These are phyloP conservation scores for Phytophthora uliginosa DNA, from an alignment of 352 stramenopile species.

Conservation along the genomic window DNA sequence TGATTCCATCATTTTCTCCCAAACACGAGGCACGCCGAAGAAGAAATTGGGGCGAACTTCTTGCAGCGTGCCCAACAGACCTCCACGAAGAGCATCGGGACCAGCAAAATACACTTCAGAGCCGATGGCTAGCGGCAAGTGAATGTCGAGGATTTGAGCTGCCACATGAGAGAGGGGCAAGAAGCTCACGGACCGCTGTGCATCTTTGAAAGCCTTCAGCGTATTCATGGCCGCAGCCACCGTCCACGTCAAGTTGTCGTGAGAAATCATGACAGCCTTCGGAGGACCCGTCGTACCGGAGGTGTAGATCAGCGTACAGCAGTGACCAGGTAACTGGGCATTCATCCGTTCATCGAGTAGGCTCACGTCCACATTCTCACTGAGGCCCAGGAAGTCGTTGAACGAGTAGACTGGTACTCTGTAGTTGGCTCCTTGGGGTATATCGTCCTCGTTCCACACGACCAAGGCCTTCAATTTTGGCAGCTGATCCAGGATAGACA, in stretches of 20 bases:
- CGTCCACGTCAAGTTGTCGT: slow-evolving; percentile 84
- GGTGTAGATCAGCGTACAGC: slow-evolving; percentile 93
- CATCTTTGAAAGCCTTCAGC: slow-evolving; percentile 56
- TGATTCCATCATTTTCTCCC: slow-evolving; percentile 90
- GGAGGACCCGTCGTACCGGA: slow-evolving; percentile 80
- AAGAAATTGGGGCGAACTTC: slow-evolving; percentile 80
- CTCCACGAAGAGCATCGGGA: slow-evolving; percentile 76
- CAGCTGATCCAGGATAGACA: slow-evolving; percentile 68
- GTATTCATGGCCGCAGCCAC: slow-evolving; percentile 62
- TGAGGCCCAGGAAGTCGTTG: slow-evolving; percentile 63
- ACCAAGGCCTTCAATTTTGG: slow-evolving; percentile 83
- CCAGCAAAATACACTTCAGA: slow-evolving; percentile 82
- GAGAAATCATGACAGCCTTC: slow-evolving; percentile 83
- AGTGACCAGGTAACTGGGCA: slow-evolving; percentile 65
- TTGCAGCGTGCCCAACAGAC: slow-evolving; percentile 69
- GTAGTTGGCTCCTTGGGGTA: slow-evolving; percentile 32
- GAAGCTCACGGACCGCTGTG: slow-evolving; percentile 80
- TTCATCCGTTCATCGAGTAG: slow-evolving; percentile 53
- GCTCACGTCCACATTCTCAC: slow-evolving; percentile 43
- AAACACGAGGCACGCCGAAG: slow-evolving; percentile 89
- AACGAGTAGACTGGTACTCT: slow-evolving; percentile 71
- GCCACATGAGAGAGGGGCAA: slow-evolving; percentile 88
- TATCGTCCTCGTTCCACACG: slow-evolving; percentile 63
- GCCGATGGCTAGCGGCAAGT: slow-evolving; percentile 68
- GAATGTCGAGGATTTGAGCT: slow-evolving; percentile 85